Evolutionary conservation across 106 monocot species (phyloP), one percentile per base, ranked within the genome.

Genomic region (Gastrodia elata): DNA sequence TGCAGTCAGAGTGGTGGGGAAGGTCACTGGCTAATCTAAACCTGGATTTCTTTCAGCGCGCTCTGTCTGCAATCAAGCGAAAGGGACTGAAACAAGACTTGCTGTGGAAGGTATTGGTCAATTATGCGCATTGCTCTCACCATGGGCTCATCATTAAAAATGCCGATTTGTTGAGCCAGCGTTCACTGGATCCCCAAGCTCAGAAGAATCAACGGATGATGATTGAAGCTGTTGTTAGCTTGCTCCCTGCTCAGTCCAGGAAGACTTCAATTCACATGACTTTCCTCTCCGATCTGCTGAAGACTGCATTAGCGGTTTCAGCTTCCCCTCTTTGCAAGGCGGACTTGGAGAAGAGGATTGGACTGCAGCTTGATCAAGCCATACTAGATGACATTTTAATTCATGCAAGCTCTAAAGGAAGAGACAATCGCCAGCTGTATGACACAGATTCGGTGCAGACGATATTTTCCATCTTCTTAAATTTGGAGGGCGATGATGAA

Each of bases 1-100:
- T 74, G 59, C 30, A 77, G 27, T 57, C 80, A 1, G 89, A 91
- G 22, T 95, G 83, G 88, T 91, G 91, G 94, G 91, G 85, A 28
- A 79, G 82, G 44, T 33, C 75, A 3, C 79, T 90, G 6, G 69
- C 85, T 22, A 56, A 71, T 8, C 87, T 96, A 1, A 73, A 64
- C 39, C 70, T 92, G n/a, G 89, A 92, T 16, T 86, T 96, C 76
- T 96, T 96, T 46, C 92, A 89, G 57, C 82, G 80, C 28, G 77
- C 87, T 8, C 70, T 96, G 13, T 86, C 87, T 13, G 77, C 87
- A 5, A 38, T 90, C 76, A 96, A 91, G 58, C 80, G 89, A 1
- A 95, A 84, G 44, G 92, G 91, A 1, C 83, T 91, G 39, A 95
- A 89, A 65, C 89, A 91, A 70, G 92, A 92, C 5, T 89, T 86